Evolutionary conservation across 2,329 filamentous ascomycete genomes (phyloP).

Genomic region (Sclerotinia subarctica): DNA sequence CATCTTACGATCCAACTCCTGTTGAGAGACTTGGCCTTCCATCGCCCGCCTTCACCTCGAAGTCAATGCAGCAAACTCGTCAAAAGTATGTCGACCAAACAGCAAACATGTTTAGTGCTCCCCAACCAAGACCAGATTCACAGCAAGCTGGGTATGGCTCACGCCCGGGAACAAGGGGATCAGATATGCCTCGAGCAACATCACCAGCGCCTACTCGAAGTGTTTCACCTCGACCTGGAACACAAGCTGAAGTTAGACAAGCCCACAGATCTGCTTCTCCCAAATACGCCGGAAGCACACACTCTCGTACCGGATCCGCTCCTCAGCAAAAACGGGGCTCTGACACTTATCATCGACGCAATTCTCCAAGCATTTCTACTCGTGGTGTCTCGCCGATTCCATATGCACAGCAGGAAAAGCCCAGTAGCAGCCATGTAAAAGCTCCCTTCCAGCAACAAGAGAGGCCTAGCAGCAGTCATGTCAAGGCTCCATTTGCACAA

Average conservation of each 20-base stretch:
- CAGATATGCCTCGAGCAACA: slow-evolving; percentile 55
- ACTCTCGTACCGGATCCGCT: slow-evolving; percentile 38
- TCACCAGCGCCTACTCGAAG: slow-evolving; percentile 68
- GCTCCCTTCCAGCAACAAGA: slow-evolving; percentile 40
- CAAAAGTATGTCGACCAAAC: slow-evolving; percentile 84
- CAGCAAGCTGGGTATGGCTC: slow-evolving; percentile 40
- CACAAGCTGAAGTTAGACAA: slow-evolving; percentile 48
- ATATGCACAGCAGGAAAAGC: slow-evolving; percentile 44
- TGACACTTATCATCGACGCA: slow-evolving; percentile 50
- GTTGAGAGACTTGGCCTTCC: slow-evolving; percentile 82
- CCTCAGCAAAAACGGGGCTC: slow-evolving; percentile 46
- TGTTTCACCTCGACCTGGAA: slow-evolving; percentile 59
- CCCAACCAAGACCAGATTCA: slow-evolving; percentile 36
- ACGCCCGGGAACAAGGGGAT: slow-evolving; percentile 57
- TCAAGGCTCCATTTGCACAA: slow-evolving; percentile 33
- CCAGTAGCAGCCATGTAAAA: slow-evolving; percentile 44
- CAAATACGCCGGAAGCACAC: slow-evolving; percentile 51
- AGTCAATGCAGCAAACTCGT: slow-evolving; percentile 92
- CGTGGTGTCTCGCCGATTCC: slow-evolving; percentile 46
- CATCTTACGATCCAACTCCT: slow-evolving; percentile 69
- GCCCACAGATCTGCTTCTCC: slow-evolving; percentile 54
- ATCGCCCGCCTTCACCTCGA: slow-evolving; percentile 85
- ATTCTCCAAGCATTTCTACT: slow-evolving; percentile 46
- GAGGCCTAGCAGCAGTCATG: slow-evolving; percentile 49
- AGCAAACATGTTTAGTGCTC: slow-evolving; percentile 66